Evolutionary conservation across 2,329 filamentous ascomycete species (phyloP).

Genomic region (Chaetomiaceae sp.): DNA sequence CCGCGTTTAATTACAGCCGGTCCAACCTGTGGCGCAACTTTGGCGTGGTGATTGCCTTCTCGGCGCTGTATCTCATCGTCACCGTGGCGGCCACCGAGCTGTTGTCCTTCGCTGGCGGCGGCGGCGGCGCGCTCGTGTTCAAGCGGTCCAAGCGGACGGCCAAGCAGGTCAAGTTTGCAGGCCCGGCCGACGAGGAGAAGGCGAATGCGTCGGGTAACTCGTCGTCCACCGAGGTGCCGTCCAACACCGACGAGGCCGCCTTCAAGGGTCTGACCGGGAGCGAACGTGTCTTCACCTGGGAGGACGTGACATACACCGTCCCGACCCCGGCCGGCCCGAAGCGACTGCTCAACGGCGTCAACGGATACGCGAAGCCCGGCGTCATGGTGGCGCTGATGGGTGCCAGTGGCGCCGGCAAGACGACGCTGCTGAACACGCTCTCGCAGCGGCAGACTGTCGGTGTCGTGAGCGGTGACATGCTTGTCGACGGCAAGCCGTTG

Average conservation of each 20-base stretch:
- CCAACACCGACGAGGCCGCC: conserved; percentile 17
- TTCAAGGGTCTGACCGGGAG: conserved; percentile 15
- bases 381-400: conserved; percentile 77
- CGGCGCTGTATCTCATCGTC: conserved; percentile 64
- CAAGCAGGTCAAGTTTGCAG: conserved; percentile 11
- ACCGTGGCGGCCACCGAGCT: conserved; percentile 65
- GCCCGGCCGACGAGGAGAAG: conserved; percentile 52
- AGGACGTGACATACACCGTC: conserved; percentile 65
- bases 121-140: conserved; percentile 28
- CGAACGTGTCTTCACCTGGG: conserved; percentile 59
- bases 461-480: conserved; percentile 63
- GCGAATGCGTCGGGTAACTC: conserved; percentile 25
- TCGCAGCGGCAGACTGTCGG: conserved; percentile 61
- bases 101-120: conserved; percentile 48
- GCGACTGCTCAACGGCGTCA: conserved; percentile 51
- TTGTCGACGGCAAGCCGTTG: conserved; percentile 58
- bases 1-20: conserved; percentile 48
- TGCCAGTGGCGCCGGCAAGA: conserved; percentile 76
- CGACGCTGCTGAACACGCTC: conserved; percentile 69
- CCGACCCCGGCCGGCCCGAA: conserved; percentile 36
- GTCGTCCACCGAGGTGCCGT: conserved; percentile 13
- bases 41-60: conserved; percentile 69
- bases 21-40: conserved; percentile 69
- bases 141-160: conserved; percentile 16
- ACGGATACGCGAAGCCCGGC: conserved; percentile 73